Percentiles rank a stretch among this genome's conserved stretches.
Conservation (phyloP, 306 rosid genomes). For the Inga laurina region DNA sequence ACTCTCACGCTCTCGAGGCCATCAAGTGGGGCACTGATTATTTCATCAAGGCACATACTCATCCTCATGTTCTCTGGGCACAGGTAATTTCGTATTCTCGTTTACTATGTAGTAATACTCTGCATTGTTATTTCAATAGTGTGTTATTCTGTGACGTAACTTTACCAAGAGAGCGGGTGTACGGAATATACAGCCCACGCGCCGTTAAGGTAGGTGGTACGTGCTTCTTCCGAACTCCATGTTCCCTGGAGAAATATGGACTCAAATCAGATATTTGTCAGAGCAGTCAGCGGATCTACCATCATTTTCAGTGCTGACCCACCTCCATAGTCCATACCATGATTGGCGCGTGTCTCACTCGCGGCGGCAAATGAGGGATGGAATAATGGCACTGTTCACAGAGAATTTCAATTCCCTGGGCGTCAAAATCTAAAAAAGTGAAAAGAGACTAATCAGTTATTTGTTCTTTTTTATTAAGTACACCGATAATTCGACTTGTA, state of each 20-base stretch:
- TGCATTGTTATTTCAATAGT: not conserved
- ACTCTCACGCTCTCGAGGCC: conserved; percentile 69
- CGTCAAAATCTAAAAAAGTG: not conserved
- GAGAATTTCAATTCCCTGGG: not conserved
- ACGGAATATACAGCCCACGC: not conserved
- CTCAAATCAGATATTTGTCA: not conserved
- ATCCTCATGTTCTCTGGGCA: conserved; percentile 75
- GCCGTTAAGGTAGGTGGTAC: conserved; percentile 9
- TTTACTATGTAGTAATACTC: not conserved
- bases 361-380: conserved; percentile 14
- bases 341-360: conserved; percentile 41
- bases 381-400: not conserved
- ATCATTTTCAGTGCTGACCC: conserved; percentile 16
- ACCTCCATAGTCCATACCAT: not conserved
- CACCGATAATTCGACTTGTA: not conserved
- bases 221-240: conserved; percentile 7
- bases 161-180: not conserved
- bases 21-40: conserved; percentile 96
- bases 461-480: no score
- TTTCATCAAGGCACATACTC: conserved; percentile 82
- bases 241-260: not conserved
- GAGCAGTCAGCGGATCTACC: conserved; percentile 18
- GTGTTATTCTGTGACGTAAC: not conserved
- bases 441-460: not conserved
- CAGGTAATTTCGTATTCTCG: conserved; percentile 36